Evolutionary conservation across 169 alveolate genomes (phyloP).

Genomic region (Plasmodium reichenowi): DNA sequence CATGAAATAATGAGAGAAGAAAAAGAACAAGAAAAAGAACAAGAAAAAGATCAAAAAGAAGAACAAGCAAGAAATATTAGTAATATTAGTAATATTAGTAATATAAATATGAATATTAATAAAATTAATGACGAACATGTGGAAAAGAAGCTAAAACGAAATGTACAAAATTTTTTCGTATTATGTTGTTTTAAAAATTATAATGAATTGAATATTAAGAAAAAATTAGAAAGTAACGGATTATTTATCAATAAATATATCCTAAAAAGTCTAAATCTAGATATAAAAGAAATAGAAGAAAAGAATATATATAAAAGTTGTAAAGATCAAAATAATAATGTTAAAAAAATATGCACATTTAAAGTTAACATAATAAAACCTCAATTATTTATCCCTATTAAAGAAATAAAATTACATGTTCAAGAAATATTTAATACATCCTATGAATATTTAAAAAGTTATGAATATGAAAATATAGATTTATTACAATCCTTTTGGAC

Average conservation of each 20-base stretch:
- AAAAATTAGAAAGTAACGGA: constrained; percentile 21
- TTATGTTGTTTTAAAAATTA: constrained; percentile 42
- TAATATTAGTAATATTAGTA: too few relatives aligned
- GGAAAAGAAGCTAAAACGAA: background rate
- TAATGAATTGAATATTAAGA: constrained; percentile 14
- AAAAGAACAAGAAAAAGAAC: background rate
- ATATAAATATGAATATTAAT: background rate
- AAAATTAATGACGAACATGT: constrained; percentile 5
- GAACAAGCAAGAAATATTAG: too few relatives aligned
- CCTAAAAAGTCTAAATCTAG: constrained; percentile 25
- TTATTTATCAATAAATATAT: constrained; percentile 38
- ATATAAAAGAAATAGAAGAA: constrained; percentile 1
- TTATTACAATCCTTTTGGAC: constrained; percentile 60
- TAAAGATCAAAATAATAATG: background rate
- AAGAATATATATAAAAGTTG: background rate
- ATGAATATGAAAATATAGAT: constrained; percentile 14
- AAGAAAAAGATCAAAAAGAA: too few relatives aligned
- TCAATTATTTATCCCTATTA: constrained; percentile 26
- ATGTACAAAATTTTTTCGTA: constrained; percentile 9
- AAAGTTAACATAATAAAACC: constrained; percentile 32
- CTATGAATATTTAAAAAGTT: constrained; percentile 34
- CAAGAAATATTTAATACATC: constrained; percentile 26
- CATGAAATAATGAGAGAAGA: background rate
- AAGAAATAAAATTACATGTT: constrained; percentile 42
- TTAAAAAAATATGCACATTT: background rate